Evolutionary conservation across 176 grass and related monocot genomes (phyloP).

Genomic region (Avena sativa): DNA sequence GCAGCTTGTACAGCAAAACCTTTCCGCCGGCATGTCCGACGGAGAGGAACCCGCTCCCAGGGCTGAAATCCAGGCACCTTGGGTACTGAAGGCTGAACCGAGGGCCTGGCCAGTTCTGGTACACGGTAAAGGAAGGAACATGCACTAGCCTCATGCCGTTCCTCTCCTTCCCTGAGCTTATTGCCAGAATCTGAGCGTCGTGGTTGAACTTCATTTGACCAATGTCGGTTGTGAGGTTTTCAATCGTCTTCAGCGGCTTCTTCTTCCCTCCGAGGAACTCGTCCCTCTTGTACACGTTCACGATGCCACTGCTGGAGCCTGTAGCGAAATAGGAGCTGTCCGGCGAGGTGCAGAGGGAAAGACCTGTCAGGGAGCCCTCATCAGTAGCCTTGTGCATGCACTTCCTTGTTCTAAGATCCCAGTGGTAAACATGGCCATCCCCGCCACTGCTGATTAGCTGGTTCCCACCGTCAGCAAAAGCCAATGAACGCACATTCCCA

Average conservation of each 20-base stretch:
- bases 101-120: slow-evolving; percentile 80
- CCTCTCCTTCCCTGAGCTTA: slow-evolving; percentile 72
- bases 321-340: slow-evolving; percentile 73
- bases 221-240: slow-evolving; percentile 76
- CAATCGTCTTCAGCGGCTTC: slow-evolving; percentile 72
- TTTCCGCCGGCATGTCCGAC: slow-evolving; percentile 72
- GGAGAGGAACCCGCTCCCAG: slow-evolving; percentile 71
- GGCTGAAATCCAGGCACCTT: slow-evolving; percentile 87
- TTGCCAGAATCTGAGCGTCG: slow-evolving; percentile 76
- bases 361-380: slow-evolving; percentile 64
- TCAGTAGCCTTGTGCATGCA: slow-evolving; percentile 83
- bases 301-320: slow-evolving; percentile 80
- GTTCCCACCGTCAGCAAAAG: slow-evolving; percentile 70
- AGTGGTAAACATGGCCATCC: slow-evolving; percentile 88
- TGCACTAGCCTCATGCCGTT: slow-evolving; percentile 83
- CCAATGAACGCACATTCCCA: slow-evolving; percentile 70
- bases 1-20: slow-evolving; percentile 89
- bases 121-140: slow-evolving; percentile 74
- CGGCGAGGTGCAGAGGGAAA: slow-evolving; percentile 67
- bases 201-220: slow-evolving; percentile 82
- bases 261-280: slow-evolving; percentile 84
- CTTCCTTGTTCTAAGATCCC: slow-evolving; percentile 87
- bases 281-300: slow-evolving; percentile 84
- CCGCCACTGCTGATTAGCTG: slow-evolving; percentile 79
- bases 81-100: slow-evolving; percentile 62